Evolutionary conservation across 2,329 filamentous ascomycete species (phyloP).

Genomic region (Aspergillus sp.): DNA sequence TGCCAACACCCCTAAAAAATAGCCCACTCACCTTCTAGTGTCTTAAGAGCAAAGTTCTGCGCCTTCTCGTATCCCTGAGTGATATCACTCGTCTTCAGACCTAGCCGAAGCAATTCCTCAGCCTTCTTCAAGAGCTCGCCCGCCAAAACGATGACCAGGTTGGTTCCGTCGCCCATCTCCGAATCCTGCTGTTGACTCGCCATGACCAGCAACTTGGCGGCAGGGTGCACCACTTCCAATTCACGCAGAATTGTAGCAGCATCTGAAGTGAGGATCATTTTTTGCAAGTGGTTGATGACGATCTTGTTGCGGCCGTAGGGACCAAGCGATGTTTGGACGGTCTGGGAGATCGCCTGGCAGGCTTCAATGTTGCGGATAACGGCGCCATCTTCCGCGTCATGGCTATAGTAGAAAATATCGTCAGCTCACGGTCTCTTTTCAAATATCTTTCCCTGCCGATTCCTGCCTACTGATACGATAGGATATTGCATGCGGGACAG

Average conservation of each 20-base stretch:
- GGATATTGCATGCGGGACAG: constrained; percentile 16
- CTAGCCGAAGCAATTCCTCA: constrained; percentile 94
- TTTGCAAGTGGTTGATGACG: constrained; percentile 99
- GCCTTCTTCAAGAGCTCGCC: constrained; percentile 96
- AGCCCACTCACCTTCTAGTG: constrained; percentile 66
- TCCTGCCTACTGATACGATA: neutral
- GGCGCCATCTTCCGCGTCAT: constrained; percentile 98
- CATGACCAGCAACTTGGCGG: constrained; percentile 97
- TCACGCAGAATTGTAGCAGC: constrained; percentile 96
- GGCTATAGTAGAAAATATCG: constrained; percentile 61
- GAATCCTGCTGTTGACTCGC: constrained; percentile 98
- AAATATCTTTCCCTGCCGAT: neutral
- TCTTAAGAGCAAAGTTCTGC: constrained; percentile 82
- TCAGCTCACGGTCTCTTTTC: constrained; percentile 16
- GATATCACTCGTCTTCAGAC: constrained; percentile 97
- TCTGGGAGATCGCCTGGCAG: constrained; percentile 92
- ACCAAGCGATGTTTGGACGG: constrained; percentile 94
- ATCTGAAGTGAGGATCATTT: constrained; percentile 99
- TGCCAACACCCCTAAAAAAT: neutral
- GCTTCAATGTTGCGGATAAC: constrained; percentile 98
- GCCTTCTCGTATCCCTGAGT: constrained; percentile 95
- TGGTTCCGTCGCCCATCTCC: constrained; percentile 98
- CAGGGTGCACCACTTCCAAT: constrained; percentile 96
- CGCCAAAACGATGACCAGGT: constrained; percentile 93
- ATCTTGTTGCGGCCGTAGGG: constrained; percentile 99